Conservation (phyloP, 306 rosid species). For the Spatholobus suberectus region DNA sequence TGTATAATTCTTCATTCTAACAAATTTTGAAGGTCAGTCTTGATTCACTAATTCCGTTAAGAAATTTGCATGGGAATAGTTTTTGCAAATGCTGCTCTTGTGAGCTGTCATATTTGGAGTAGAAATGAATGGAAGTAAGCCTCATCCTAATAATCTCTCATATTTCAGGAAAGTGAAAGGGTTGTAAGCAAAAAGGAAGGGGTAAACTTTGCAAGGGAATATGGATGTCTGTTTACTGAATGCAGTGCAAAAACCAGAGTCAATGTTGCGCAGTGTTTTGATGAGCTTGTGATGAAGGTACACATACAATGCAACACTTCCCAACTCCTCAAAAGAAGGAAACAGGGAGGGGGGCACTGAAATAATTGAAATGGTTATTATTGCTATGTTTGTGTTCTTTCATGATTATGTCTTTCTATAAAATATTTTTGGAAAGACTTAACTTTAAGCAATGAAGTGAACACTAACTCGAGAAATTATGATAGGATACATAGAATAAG, state of each 20-base stretch:
- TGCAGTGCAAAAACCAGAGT: conserved; percentile 85
- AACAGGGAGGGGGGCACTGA: not conserved
- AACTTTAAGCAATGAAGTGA: not conserved
- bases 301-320: conserved; percentile 17
- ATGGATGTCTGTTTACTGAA: conserved; percentile 75
- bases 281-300: conserved; percentile 85
- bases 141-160: not conserved
- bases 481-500: not conserved
- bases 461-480: not conserved
- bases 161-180: conserved; percentile 75
- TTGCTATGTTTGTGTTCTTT: not conserved
- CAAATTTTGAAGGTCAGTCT: not conserved
- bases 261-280: conserved; percentile 79
- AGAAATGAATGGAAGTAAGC: not conserved
- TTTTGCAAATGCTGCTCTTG: conserved; percentile 9
- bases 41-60: conserved; percentile 1
- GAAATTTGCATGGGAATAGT: not conserved
- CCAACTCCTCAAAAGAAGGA: not conserved
- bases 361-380: not conserved
- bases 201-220: conserved; percentile 74
- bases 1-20: not conserved
- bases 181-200: conserved; percentile 77
- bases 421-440: not conserved
- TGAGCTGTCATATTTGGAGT: conserved; percentile 7
- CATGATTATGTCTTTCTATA: not conserved